phyloP scores from a whole-genome alignment of 2,329 filamentous ascomycete species.

The Cordyceps cicadae region DNA sequence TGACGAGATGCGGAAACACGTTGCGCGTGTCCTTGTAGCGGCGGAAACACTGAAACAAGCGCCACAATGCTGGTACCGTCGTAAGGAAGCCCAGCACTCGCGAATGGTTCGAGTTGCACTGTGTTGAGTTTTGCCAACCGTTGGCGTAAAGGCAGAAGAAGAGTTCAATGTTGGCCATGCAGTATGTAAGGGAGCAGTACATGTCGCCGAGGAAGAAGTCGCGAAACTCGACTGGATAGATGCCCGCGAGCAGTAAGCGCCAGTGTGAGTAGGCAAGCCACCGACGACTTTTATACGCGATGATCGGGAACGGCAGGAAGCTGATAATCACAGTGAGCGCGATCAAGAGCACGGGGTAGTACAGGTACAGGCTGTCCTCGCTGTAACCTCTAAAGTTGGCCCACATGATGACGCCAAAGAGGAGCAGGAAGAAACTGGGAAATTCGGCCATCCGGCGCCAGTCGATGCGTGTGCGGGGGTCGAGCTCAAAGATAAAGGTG shows the following conservation, averaged over 20 bases:
- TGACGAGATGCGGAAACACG: constrained; percentile 84
- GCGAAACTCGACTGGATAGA: constrained; percentile 91
- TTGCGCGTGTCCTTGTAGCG: constrained; percentile 83
- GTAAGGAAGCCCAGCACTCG: constrained; percentile 78
- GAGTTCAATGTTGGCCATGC: constrained; percentile 78
- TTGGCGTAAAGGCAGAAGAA: constrained; percentile 93
- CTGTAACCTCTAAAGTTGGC: constrained; percentile 74
- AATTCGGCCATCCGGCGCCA: constrained; percentile 86
- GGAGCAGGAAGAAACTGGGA: constrained; percentile 72
- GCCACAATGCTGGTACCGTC: constrained; percentile 79
- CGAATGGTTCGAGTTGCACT: constrained; percentile 82
- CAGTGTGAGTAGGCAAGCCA: constrained; percentile 92
- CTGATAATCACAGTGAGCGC: constrained; percentile 58
- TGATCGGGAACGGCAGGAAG: constrained; percentile 63
- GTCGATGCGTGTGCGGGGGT: constrained; percentile 75
- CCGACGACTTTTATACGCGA: constrained; percentile 68
- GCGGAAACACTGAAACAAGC: constrained; percentile 79
- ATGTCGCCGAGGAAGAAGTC: constrained; percentile 98
- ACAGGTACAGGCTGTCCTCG: constrained; percentile 62
- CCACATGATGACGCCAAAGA: constrained; percentile 77
- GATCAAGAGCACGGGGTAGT: constrained; percentile 78
- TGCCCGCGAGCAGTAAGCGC: constrained; percentile 72
- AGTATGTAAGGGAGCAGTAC: constrained; percentile 91
- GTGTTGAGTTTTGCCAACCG: constrained; percentile 60
- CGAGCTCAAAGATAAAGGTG: constrained; percentile 92